Base-by-base conservation (phyloP, 768 basidiomycete genomes). In the Obba rivulosa region DNA sequence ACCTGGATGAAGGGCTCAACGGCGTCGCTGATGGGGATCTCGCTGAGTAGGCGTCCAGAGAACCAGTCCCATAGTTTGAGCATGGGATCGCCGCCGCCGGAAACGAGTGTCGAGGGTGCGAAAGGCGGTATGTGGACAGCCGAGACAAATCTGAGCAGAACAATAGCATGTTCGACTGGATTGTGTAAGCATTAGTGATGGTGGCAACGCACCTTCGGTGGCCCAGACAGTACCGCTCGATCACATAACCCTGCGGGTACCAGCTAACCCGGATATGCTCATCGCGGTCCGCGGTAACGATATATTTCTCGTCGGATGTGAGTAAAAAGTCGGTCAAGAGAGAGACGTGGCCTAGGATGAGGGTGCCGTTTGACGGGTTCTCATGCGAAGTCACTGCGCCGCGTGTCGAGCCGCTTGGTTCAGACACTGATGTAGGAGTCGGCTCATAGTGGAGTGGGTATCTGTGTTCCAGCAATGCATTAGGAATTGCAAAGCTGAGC, bases 191-290 rank as follows among this genome's bases (percentile, higher is more conserved):
- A 21, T n/a, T 16, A 4, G 7, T n/a, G 25, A 16, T 4, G 35
- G 4, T 28, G 20, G 20, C n/a, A 2, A 63, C 81, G 56, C 53
- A 93, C 92, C 82, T 87, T 56, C 73, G 73, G 60, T 93, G 88
- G 16, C 93, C 92, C 22, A 94, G 75, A 53, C 93, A 87, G 64
- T 82, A 97, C 53, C 76, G 80, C 64, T 97, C 92, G 52, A 97
- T 87, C 38, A 78, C 78, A 56, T 85, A 87, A 16, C 92, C 89
- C 46, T 86, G 73, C 0, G 96, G 96, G 60, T 78, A 98, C 79
- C 88, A 80, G 59, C 89, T 93, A 14, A 95, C 78, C 46, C 96
- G 76, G 43, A 99, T 86, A 61, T 98, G 96, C 62, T 98, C 96
- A 60, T 99, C 96, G 39, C 96, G 71, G 61, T 98, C 96, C 0